phyloP scores from a whole-genome alignment of 495 filamentous ascomycete species.

The Penicillium roqueforti region DNA sequence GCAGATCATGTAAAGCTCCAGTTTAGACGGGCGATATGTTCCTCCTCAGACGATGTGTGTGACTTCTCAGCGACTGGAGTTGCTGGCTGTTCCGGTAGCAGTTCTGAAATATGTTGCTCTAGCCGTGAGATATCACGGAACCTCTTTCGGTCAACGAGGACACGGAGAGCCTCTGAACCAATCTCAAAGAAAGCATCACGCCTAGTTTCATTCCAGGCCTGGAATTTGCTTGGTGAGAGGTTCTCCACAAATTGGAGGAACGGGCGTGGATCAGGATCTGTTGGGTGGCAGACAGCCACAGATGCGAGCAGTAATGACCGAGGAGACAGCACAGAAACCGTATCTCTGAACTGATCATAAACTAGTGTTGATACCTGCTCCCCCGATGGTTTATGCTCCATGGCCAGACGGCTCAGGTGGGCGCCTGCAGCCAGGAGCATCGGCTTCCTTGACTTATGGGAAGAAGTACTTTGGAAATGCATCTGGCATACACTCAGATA shows the following conservation, averaged over 20 bases:
- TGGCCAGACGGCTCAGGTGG: slow-evolving; percentile 23
- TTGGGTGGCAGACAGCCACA: slow-evolving; percentile 36
- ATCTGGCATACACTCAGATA: slow-evolving; percentile 29
- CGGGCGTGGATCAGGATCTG: slow-evolving; percentile 27
- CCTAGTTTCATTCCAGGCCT: slow-evolving; percentile 17
- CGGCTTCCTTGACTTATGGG: slow-evolving; percentile 12
- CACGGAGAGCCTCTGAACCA: slow-evolving; percentile 34
- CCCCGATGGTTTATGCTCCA: slow-evolving; percentile 14
- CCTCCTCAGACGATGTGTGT: slow-evolving; percentile 17
- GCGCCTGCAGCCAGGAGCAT: slow-evolving; percentile 26
- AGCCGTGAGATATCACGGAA: slow-evolving; percentile 27
- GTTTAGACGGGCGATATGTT: slow-evolving; percentile 28
- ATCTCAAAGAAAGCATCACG: slow-evolving; percentile 28
- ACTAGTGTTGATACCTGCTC: slow-evolving; percentile 19
- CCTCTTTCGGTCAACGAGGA: slow-evolving; percentile 32
- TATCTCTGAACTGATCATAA: slow-evolving; percentile 31
- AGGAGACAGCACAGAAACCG: slow-evolving; percentile 26
- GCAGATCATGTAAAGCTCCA: slow-evolving; percentile 27
- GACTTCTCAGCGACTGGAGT: slow-evolving; percentile 5
- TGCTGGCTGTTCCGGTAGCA: slow-evolving; percentile 24
- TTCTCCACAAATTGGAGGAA: slow-evolving; percentile 28
- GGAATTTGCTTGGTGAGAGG: slow-evolving; percentile 12
- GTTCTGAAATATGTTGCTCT: slow-evolving; percentile 30
- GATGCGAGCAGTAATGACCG: slow-evolving; percentile 21
- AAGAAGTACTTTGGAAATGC: slow-evolving; percentile 11